A percentile compares a stretch with the other conserved stretches of the same genome.
These are phyloP conservation scores for Alternaria brassicae DNA, from an alignment of 2,329 filamentous ascomycete species.

Conservation along the genomic window DNA sequence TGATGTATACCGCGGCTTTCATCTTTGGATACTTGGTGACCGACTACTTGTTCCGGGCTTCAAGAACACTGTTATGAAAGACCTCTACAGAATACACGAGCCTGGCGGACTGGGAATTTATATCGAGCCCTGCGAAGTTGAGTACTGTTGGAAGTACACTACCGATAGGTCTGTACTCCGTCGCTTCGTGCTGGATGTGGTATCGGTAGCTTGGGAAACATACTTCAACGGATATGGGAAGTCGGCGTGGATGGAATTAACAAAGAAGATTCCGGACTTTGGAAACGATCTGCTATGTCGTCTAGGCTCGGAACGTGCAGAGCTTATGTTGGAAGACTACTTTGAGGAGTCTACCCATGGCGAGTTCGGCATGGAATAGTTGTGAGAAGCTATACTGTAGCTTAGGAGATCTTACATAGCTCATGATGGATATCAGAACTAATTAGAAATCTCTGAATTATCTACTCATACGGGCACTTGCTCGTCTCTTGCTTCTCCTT, in stretches of 20 bases:
- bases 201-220: background rate
- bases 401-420: background rate
- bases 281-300: background rate
- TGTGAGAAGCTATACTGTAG: background rate
- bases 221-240: background rate
- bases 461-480: background rate
- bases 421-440: background rate
- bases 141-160: background rate
- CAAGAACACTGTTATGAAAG: background rate
- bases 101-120: fast-evolving
- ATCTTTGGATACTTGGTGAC: background rate
- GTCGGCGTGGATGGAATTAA: background rate
- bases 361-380: background rate
- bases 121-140: background rate
- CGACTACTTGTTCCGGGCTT: background rate
- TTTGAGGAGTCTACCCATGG: background rate
- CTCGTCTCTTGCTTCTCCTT: background rate
- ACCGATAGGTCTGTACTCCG: background rate
- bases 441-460: background rate
- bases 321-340: background rate
- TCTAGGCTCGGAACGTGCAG: fast-evolving
- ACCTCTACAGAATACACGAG: background rate
- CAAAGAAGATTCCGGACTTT: background rate
- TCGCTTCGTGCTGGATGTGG: background rate
- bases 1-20: background rate